Evolutionary conservation across 2,329 filamentous ascomycete genomes (phyloP), one percentile per base, ranked within the genome.

Genomic region (Neodidymelliopsis sp.): DNA sequence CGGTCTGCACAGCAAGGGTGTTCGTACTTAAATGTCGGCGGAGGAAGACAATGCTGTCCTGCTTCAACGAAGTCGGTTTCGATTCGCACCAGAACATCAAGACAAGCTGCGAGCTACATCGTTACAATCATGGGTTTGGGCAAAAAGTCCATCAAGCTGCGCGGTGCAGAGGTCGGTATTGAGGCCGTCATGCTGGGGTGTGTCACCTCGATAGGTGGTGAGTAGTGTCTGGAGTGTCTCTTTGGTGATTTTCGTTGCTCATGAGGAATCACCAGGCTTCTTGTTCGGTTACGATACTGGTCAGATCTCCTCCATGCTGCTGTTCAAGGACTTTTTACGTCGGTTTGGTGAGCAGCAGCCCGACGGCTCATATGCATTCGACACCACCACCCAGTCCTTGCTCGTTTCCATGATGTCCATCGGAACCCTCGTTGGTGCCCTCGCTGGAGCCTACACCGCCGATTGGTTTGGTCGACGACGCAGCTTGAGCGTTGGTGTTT

Each of bases 211-310:
- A 78, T 86, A 29, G 83, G 83, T 52, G 84, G 82, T 36, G 27
- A 43, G 43, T 42, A 29, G 11, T 8, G 15, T n/a, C 23, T 42
- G 9, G 4, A 16, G 15, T 16, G 2, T 7, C 18, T 36, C 10
- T 1, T 22, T 7, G 10, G 6, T 4, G 10, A 13, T 22, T n/a
- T n/a, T 6, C 12, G 15, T 4, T 34, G 8, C 31, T 46, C n/a
- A 46, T 13, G 9, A 18, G n/a, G n/a, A 4, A 27, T 4, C 2
- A 13, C 3, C 4, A 43, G 40, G 35, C 16, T 84, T 84, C 67
- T 77, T 86, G 53, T 85, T 85, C 65, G 84, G 84, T 36, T 85
- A 85, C 57, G 84, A 86, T 57, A 86, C 67, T 54, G 66, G 67
- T 31, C 67, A 71, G 62, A 71, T 71, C 22, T 66, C 64, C 31